These are phyloP conservation scores for Penicillium verrucosum DNA, from an alignment of 2,329 filamentous ascomycete species.

Conservation along the genomic window DNA sequence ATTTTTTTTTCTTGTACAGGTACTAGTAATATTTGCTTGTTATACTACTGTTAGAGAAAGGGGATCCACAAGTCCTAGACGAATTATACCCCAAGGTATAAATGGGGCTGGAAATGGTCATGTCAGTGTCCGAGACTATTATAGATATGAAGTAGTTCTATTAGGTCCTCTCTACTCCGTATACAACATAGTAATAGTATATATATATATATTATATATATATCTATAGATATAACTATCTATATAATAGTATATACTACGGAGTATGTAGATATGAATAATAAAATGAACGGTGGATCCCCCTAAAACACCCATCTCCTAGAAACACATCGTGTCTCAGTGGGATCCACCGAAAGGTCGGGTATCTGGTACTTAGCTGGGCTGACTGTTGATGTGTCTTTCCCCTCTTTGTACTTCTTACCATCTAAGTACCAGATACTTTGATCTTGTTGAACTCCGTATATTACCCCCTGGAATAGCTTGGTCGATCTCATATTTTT, in stretches of 20 bases:
- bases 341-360: neutral
- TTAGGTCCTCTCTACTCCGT: no score
- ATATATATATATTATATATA: no score
- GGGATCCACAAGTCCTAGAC: neutral
- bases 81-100: neutral
- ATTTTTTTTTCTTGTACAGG: neutral
- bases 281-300: conserved; percentile 3
- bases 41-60: neutral
- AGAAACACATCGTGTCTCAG: conserved; percentile 38
- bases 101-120: neutral
- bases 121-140: neutral
- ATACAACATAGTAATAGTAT: no score
- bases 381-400: neutral
- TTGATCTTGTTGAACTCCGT: neutral
- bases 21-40: neutral
- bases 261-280: neutral
- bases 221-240: no score
- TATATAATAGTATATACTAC: no score
- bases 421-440: neutral
- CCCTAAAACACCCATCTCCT: neutral
- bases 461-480: conserved; percentile 4
- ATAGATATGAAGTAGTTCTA: no score
- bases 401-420: neutral
- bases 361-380: conserved; percentile 17
- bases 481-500: neutral